Conservation (phyloP, 1,139 yeast genomes). For the Saccharomycopsis phalli region DNA sequence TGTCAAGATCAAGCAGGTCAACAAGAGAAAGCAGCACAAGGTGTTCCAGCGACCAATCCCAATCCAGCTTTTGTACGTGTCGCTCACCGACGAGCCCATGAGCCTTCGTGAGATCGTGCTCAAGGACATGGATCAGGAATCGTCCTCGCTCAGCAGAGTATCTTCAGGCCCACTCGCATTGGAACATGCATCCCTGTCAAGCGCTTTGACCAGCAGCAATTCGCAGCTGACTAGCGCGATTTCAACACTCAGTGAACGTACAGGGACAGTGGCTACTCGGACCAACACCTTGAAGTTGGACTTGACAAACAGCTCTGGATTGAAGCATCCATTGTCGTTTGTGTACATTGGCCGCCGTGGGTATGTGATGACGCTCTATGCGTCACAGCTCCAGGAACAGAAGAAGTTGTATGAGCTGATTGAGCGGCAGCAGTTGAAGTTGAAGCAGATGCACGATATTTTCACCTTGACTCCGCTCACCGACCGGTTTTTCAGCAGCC, state of each 20-base stretch:
- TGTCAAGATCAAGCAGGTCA: conserved; percentile 78
- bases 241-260: not conserved
- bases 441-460: conserved; percentile 67
- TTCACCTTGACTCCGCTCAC: conserved; percentile 69
- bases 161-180: not conserved
- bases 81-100: conserved; percentile 74
- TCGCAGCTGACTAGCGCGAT: not conserved
- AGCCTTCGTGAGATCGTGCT: conserved; percentile 40
- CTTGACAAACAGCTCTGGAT: conserved; percentile 28
- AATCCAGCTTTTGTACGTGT: conserved; percentile 67
- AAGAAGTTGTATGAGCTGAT: conserved; percentile 76
- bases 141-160: not conserved
- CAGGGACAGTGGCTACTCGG: conserved; percentile 3
- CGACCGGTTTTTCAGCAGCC: conserved; percentile 58
- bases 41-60: conserved; percentile 93
- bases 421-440: conserved; percentile 65
- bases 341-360: conserved; percentile 54
- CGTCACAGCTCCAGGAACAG: conserved; percentile 60
- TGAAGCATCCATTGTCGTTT: conserved; percentile 30
- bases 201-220: not conserved
- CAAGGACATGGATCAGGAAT: conserved; percentile 25
- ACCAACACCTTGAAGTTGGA: conserved; percentile 34
- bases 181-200: too few relatives aligned
- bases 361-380: conserved; percentile 59
- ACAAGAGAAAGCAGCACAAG: conserved; percentile 84